These are phyloP conservation scores for Rutstroemia sp. DNA, from an alignment of 2,329 filamentous ascomycete genomes.

Conservation along the genomic window DNA sequence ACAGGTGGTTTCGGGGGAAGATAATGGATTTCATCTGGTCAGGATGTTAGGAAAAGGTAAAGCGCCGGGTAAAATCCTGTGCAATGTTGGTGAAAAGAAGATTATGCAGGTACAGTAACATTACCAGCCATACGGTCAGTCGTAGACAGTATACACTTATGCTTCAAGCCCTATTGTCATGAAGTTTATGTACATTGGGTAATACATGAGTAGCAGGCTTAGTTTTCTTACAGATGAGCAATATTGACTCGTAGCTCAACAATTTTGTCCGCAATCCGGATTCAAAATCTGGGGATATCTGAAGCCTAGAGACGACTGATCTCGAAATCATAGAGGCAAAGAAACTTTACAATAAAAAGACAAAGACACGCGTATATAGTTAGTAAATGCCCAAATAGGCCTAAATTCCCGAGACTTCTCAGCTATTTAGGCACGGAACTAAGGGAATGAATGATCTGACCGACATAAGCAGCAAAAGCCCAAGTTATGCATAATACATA, in stretches of 20 bases:
- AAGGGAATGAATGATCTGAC: not conserved
- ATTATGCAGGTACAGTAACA: not conserved
- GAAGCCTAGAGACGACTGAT: too few relatives aligned
- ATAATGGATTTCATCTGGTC: slow-evolving; percentile 84
- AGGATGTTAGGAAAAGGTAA: slow-evolving; percentile 13
- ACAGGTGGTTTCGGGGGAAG: slow-evolving; percentile 60
- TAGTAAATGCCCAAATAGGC: not conserved
- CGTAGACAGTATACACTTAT: too few relatives aligned
- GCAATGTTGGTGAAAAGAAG: not conserved
- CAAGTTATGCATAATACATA: slow-evolving; percentile 31
- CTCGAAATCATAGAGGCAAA: too few relatives aligned
- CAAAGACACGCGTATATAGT: not conserved
- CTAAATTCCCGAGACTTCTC: not conserved
- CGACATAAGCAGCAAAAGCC: not conserved
- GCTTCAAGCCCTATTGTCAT: too few relatives aligned
- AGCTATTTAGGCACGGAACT: not conserved
- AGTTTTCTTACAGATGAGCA: too few relatives aligned
- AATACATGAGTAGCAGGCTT: too few relatives aligned
- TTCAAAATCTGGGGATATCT: not conserved
- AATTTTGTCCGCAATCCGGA: not conserved
- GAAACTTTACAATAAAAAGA: not conserved
- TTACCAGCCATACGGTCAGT: too few relatives aligned
- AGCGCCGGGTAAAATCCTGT: not conserved
- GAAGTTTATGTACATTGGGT: too few relatives aligned
- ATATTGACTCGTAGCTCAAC: too few relatives aligned